Evolutionary conservation across 441 rosid species (phyloP).

Genomic region (Gossypium davidsonii): DNA sequence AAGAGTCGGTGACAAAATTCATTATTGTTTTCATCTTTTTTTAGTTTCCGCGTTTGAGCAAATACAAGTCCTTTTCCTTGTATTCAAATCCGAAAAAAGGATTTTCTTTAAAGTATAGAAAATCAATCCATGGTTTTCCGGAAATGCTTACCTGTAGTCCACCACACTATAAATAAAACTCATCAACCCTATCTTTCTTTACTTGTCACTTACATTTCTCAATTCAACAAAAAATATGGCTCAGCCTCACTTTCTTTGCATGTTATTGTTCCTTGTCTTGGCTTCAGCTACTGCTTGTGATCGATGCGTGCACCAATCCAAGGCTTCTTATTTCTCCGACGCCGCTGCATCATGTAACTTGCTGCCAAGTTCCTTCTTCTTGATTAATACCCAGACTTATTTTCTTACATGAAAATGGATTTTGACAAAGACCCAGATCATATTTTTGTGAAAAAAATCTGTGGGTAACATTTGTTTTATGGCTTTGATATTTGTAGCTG

Average conservation of each 20-base stretch:
- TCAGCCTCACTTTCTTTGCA: constrained; percentile 20
- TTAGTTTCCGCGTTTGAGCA: too few species aligned
- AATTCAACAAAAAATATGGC: background rate
- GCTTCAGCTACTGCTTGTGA: constrained; percentile 64
- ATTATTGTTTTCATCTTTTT: background rate
- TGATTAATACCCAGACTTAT: constrained; percentile 13
- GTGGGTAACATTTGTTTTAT: constrained; percentile 23
- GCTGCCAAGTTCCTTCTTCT: background rate
- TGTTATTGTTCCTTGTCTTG: constrained; percentile 31
- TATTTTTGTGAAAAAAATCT: constrained; percentile 12
- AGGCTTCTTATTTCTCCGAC: constrained; percentile 58
- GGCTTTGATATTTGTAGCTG: constrained; percentile 42
- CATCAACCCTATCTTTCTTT: background rate
- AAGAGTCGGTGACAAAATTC: constrained; percentile 11
- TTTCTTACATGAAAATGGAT: background rate
- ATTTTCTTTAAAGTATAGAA: background rate
- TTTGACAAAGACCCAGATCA: constrained; percentile 18
- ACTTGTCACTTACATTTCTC: background rate
- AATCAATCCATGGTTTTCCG: background rate
- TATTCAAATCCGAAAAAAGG: background rate
- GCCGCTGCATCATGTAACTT: constrained; percentile 57
- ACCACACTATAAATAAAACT: constrained; percentile 11
- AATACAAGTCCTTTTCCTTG: too few species aligned
- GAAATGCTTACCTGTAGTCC: background rate
- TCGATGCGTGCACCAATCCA: constrained; percentile 65